Conservation (phyloP, 208 protist species). For the Trypanosoma mega region DNA sequence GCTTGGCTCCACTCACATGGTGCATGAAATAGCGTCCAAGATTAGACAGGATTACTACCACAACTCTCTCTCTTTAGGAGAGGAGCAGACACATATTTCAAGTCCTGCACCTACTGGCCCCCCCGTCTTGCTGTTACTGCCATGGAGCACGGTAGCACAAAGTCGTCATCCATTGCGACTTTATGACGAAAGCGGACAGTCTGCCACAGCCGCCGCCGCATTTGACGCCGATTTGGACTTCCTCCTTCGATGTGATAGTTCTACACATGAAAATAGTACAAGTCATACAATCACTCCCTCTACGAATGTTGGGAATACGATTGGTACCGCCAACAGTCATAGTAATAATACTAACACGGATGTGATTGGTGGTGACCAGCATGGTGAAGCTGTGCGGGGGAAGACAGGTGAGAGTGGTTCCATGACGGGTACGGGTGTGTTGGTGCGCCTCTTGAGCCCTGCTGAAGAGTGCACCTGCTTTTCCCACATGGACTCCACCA, state of each 20-base stretch:
- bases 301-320: background rate
- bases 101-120: background rate
- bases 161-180: conserved; percentile 64
- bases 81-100: too few species aligned
- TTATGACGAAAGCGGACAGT: conserved; percentile 85
- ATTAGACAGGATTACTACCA: too few species aligned
- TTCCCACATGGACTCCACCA: background rate
- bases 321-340: background rate
- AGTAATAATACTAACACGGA: too few species aligned
- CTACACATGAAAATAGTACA: too few species aligned
- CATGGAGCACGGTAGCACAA: conserved; percentile 67
- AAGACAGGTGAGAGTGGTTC: too few species aligned
- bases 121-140: conserved; percentile 50
- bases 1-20: conserved; percentile 49
- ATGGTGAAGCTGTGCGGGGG: too few species aligned
- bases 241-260: conserved; percentile 23
- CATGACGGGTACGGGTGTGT: background rate
- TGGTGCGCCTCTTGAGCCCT: background rate
- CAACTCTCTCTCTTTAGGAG: too few species aligned
- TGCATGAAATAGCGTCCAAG: conserved; percentile 27
- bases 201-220: conserved; percentile 27
- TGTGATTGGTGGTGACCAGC: background rate
- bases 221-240: conserved; percentile 48
- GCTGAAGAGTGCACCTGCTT: background rate
- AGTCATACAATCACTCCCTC: too few species aligned